Evolutionary conservation across 352 stramenopile species (phyloP).

Genomic region (Phytophthora europaea): DNA sequence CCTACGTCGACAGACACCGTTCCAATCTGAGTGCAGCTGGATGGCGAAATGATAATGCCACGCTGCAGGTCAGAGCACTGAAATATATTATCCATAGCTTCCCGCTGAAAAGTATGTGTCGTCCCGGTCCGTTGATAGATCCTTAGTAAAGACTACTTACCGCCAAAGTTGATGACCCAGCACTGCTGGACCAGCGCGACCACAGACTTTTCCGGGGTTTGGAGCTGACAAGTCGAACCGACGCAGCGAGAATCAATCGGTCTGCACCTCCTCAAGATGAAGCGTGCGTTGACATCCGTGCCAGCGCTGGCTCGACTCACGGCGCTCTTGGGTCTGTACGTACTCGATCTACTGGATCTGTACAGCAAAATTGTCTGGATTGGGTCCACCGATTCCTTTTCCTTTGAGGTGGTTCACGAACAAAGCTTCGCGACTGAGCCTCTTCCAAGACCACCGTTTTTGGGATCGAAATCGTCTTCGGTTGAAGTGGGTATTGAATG

Average conservation of each 20-base stretch:
- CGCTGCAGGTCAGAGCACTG: background rate
- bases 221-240: conserved; percentile 15
- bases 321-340: conserved; percentile 38
- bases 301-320: conserved; percentile 23
- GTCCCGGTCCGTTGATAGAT: no score
- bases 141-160: no score
- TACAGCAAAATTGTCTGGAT: conserved; percentile 50
- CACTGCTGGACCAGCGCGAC: no score
- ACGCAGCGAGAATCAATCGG: conserved; percentile 1
- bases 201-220: conserved; percentile 10
- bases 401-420: conserved; percentile 39
- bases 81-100: background rate
- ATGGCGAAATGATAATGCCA: background rate
- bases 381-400: conserved; percentile 46
- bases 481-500: conserved; percentile 17
- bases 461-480: conserved; percentile 8
- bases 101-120: background rate
- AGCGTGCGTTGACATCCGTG: background rate
- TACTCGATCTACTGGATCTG: conserved; percentile 47
- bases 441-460: conserved; percentile 26
- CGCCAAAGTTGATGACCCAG: no score
- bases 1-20: background rate
- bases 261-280: conserved; percentile 5
- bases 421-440: conserved; percentile 27
- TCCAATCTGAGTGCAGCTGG: background rate